These are phyloP conservation scores for Xylariaceae sp. DNA, from an alignment of 2,329 filamentous ascomycete genomes.

Conservation along the genomic window DNA sequence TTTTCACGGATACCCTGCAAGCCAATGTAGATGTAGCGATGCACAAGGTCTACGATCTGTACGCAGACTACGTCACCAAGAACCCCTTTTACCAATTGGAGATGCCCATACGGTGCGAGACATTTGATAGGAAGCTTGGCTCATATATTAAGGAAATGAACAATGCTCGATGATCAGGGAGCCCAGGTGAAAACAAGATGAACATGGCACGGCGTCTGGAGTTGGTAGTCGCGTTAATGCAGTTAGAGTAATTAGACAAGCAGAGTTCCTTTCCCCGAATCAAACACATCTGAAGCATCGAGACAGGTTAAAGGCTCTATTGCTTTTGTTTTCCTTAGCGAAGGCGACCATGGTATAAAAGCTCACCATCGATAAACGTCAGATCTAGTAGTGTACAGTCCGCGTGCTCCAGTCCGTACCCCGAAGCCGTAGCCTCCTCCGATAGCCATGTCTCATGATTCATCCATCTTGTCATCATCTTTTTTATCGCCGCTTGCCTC, in stretches of 20 bases:
- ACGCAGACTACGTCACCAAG: conserved; percentile 98
- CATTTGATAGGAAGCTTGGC: conserved; percentile 82
- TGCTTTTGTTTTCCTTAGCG: no score
- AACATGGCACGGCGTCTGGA: no score
- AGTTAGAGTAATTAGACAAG: no score
- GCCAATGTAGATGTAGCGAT: conserved; percentile 82
- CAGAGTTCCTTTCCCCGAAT: no score
- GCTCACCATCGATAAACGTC: conserved; percentile 13
- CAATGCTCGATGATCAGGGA: conserved; percentile 46
- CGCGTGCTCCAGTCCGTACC: conserved; percentile 20
- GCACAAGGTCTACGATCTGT: conserved; percentile 85
- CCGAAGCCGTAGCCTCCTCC: conserved; percentile 4
- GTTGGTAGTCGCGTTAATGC: no score
- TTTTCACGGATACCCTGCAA: conserved; percentile 89
- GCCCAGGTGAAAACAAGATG: conserved; percentile 4
- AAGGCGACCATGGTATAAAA: no score
- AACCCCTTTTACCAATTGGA: conserved; percentile 98
- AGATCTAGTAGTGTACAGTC: conserved; percentile 28
- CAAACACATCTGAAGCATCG: no score
- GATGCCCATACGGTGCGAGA: conserved; percentile 94
- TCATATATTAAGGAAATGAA: conserved; percentile 75
- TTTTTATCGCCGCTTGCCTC: conserved; percentile 55
- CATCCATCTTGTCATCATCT: conserved; percentile 77
- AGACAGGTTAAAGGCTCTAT: no score
- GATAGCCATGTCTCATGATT: conserved; percentile 52